These are phyloP conservation scores for Diaporthe sp. DNA, from an alignment of 2,329 filamentous ascomycete species.

Conservation along the genomic window DNA sequence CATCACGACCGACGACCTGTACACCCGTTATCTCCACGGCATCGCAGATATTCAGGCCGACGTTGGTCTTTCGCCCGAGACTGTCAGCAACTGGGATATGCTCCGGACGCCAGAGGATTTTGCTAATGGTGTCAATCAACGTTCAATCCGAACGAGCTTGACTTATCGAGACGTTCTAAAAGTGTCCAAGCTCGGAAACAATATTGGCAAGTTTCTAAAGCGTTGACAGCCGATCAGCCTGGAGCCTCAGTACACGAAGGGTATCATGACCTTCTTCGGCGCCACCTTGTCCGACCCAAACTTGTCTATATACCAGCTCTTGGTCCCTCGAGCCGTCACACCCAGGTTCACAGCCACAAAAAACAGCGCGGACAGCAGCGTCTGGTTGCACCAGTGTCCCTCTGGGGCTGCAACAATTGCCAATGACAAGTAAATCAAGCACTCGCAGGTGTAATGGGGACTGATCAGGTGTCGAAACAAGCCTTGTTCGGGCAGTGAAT, in stretches of 20 bases:
- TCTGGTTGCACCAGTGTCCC: conserved; percentile 77
- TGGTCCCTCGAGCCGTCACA: conserved; percentile 83
- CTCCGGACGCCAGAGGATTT: conserved; percentile 66
- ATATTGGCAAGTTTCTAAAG: conserved; percentile 68
- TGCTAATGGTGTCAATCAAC: conserved; percentile 66
- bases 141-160: conserved; percentile 77
- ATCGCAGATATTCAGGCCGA: conserved; percentile 79
- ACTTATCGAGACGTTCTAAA: conserved; percentile 90
- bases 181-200: conserved; percentile 80
- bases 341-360: conserved; percentile 88
- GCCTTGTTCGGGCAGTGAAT: conserved; percentile 82
- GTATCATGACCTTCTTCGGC: conserved; percentile 82
- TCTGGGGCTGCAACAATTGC: conserved; percentile 80
- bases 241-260: conserved; percentile 71
- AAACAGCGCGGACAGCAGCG: conserved; percentile 76
- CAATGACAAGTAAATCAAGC: conserved; percentile 85
- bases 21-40: conserved; percentile 80
- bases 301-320: conserved; percentile 81
- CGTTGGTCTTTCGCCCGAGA: conserved; percentile 70
- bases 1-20: conserved; percentile 78
- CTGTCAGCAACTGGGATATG: conserved; percentile 80
- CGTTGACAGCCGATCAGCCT: conserved; percentile 54
- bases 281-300: conserved; percentile 78
- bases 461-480: conserved; percentile 82
- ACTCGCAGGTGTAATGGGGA: conserved; percentile 94